A percentile compares a stretch with the other conserved stretches of the same genome.
phyloP scores from a whole-genome alignment of 768 basidiomycete genomes.

The Roridomyces roridus region DNA sequence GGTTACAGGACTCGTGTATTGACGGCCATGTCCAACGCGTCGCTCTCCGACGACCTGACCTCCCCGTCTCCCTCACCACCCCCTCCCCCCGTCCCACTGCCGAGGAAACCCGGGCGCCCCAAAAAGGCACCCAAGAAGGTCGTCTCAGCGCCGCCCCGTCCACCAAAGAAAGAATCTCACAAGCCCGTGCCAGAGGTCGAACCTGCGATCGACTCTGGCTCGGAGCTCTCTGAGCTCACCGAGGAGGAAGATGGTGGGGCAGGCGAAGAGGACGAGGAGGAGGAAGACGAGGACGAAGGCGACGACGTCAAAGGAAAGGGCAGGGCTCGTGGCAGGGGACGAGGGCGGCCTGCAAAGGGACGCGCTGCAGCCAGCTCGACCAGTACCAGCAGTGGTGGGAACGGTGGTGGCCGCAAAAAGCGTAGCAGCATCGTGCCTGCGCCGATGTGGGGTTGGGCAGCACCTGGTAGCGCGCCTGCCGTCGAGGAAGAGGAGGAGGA shows the following conservation, averaged over 20 bases:
- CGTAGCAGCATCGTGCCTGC: conserved; percentile 76
- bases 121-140: conserved; percentile 18
- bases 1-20: no score
- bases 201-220: conserved; percentile 49
- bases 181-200: conserved; percentile 46
- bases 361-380: conserved; percentile 20
- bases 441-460: conserved; percentile 89
- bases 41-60: conserved; percentile 18
- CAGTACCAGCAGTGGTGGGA: conserved; percentile 15
- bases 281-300: conserved; percentile 32
- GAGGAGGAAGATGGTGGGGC: conserved; percentile 69
- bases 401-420: conserved; percentile 46
- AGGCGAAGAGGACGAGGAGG: conserved; percentile 31
- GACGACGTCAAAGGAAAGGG: conserved; percentile 33
- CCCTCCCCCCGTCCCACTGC: background rate
- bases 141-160: background rate
- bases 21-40: conserved; percentile 13
- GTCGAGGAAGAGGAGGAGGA: conserved; percentile 59
- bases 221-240: conserved; percentile 84
- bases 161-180: conserved; percentile 2
- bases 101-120: conserved; percentile 15
- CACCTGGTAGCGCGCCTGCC: conserved; percentile 45
- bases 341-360: conserved; percentile 18
- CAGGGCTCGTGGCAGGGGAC: conserved; percentile 27
- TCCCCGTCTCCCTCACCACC: conserved; percentile 12